Base-by-base conservation (phyloP, 2,329 filamentous ascomycete species). In the Ascosphaera aggregata region DNA sequence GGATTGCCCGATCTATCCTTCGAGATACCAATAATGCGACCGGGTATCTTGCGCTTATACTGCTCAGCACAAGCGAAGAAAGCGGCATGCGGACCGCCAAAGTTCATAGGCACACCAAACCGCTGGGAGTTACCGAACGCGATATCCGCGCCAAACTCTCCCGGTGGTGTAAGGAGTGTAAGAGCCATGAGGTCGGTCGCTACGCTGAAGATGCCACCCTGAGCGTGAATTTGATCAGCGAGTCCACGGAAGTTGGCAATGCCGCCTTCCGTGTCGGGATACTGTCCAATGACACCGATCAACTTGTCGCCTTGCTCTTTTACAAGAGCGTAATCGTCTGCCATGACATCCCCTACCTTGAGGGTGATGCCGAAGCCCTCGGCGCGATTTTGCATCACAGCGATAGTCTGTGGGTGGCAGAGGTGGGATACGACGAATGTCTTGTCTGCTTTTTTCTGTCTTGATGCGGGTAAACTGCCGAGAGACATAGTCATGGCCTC, bases 401-500 rank as follows among this genome's bases (percentile, higher is more conserved):
- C 72, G 47, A 86, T 68, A 2, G 85, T 94, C 59, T 91, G 80
- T 2, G 81, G 77, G 56, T 93, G 84, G 47, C 84, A 74, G 7
- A 76, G 66, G 46, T 80, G 67, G 3, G 82, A 91, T 3, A 94
- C 80, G 9, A 94, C 69, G 53, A 76, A 94, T 0, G 76, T 76
- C 66, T 85, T 92, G 46, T 73, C 76, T 18, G 67, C 60, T 41
- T 74, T 69, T 63, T 80, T 89, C 45, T 78, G 73, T 47, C 79
- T 73, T 2, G 76, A 68, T 3, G 67, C 51, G 1, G 85, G 68
- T 32, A 92, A 65, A 17, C 72, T 70, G 51, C 81, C 84, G 58
- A 92, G 60, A 0, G 84, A 86, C 56, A 95, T 68, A 11, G 84
- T 94, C 85, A 95, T 89, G 45, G 86, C 86, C 62, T 95, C 86